Base-by-base conservation (phyloP, 1,139 yeast genomes). In the Candida freyschussii region DNA sequence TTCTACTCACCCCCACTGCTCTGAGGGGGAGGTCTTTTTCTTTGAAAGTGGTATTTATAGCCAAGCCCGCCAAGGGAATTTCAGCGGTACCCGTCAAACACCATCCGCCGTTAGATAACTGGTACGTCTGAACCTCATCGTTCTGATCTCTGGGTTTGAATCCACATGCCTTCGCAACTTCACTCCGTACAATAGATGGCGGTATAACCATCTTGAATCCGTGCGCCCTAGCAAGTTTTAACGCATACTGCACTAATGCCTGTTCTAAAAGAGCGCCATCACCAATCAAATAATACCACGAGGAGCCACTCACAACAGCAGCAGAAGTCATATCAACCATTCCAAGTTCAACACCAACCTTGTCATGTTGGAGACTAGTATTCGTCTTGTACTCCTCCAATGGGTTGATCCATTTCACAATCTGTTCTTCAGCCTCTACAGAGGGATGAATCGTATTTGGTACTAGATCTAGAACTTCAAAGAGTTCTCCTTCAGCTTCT, bases 21-120 rank as follows among this genome's bases (percentile, higher is more conserved):
- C 72, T 75, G 12, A 63, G 46, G 0, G 94, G 87, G 10, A 68
- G 50, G 0, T 59, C 59, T 5, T 52, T 48, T 11, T 62, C 50
- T 14, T 53, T 44, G 26, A 74, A 55, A 0, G 58, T 53, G 28
- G 55, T 57, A 41, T 75, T 65, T 16, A 63, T 53, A 9, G 73
- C 75, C 41, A 81, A 62, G 0, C 89, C 96, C 0, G 96, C 98
- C 21, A 93, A 59, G 0, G 98, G 86, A 26, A 93, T 89, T 53
- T 93, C 99, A 0, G 98, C 96, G 0, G 99, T 93, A 2, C 97
- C 98, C 0, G 91, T 80, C 24, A 93, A 62, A 26, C 95, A 81
- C 33, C 80, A 59, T 26, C 72, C 75, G 11, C 56, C 63, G 29
- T 65, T 64, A 2, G 64, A 59, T 12, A 86, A 55, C 31, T 71